Evolutionary conservation across 192 early-diverging fungal species (phyloP).

Genomic region (Diversispora epigaea): DNA sequence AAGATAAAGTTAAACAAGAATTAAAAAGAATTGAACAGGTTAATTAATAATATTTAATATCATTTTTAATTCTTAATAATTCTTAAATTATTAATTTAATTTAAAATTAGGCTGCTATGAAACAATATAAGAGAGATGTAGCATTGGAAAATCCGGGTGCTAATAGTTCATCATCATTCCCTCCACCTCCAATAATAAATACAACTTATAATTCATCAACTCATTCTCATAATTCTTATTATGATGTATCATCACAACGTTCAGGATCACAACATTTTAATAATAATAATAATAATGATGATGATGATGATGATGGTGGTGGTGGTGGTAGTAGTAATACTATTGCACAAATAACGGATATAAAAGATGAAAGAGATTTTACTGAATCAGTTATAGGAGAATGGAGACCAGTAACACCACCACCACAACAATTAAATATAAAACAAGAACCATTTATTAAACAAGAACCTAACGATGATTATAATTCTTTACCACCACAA

Average conservation of each 20-base stretch:
- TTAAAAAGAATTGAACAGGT: constrained; percentile 68
- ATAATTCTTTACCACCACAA: background rate
- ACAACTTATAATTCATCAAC: background rate
- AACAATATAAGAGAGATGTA: constrained; percentile 43
- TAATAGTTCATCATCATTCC: background rate
- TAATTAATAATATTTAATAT: background rate
- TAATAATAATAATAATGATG: no score
- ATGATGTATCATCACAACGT: background rate
- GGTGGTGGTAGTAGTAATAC: no score
- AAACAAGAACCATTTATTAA: constrained; percentile 9
- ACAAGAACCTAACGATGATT: constrained; percentile 1
- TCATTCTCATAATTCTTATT: background rate
- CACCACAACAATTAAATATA: constrained; percentile 21
- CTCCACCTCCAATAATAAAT: background rate
- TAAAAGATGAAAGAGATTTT: background rate
- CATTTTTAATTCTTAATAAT: background rate
- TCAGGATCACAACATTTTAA: background rate
- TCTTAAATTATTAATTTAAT: background rate
- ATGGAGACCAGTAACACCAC: constrained; percentile 42
- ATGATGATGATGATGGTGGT: background rate
- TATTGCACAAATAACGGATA: background rate
- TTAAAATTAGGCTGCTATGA: constrained; percentile 41
- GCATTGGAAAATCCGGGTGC: constrained; percentile 37
- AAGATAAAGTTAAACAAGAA: constrained; percentile 58
- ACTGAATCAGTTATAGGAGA: constrained; percentile 34